Base-by-base conservation (phyloP, 2,329 filamentous ascomycete species). In the Arachnomyces sp. region DNA sequence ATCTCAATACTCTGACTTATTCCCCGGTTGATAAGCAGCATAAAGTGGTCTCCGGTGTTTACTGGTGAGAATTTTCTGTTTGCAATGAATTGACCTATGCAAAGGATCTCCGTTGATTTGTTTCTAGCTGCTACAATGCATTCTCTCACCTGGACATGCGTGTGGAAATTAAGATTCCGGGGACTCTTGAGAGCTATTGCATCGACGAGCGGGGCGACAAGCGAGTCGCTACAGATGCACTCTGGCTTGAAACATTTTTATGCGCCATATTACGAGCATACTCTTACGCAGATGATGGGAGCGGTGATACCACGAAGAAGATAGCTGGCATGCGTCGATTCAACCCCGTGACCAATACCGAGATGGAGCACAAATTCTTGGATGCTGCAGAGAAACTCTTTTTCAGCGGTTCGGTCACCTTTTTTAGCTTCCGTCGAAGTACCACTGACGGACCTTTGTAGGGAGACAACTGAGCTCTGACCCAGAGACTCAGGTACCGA, bases 101-200 rank as follows among this genome's bases (percentile, higher is more conserved):
- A 29, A 21, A 9, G 21, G 28, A 28, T 18, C 6, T 7, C 17
- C 42, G 34, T 41, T 49, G 38, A 52, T 39, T 44, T 25, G 17
- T 36, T 14, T 36, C 28, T 56, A 78, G 74, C 68, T 98, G 92
- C 67, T 98, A 98, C 75, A 98, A 98, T 86, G 92, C 92, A 50
- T 95, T 98, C 65, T 96, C 92, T 4, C 80, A 93, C 49, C 75
- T 96, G 39, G 92, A 98, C 59, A 98, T 98, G 92, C 87, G 92
- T 45, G 90, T 98, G 9, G 89, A 96, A 59, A 90, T 98, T 44
- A 90, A 89, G 49, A 96, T 98, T 49, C 92, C 92, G 13, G 92
- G 92, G 45, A 92, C 86, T 7, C 87, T 98, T 38, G 90, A 98
- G 63, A 93, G 87, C 65, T 96, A 95, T 62, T 96, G 90, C 62